phyloP scores from a whole-genome alignment of 805 yeast genomes.

The Starmerella riodocensis region DNA sequence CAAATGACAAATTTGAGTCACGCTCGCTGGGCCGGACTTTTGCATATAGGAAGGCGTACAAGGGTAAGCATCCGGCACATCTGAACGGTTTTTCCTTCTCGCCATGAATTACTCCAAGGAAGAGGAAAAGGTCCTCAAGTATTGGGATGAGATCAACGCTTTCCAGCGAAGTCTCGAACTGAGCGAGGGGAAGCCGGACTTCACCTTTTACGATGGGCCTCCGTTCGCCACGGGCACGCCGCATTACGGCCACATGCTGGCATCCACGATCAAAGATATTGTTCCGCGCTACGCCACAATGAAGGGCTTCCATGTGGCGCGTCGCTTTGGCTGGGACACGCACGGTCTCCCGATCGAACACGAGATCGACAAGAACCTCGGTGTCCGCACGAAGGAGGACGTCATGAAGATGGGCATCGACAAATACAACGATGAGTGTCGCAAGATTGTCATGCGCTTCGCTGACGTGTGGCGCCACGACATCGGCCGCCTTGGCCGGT shows the following conservation, averaged over 20 bases:
- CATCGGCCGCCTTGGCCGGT: constrained; percentile 89
- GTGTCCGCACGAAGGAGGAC: constrained; percentile 85
- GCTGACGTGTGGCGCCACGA: constrained; percentile 90
- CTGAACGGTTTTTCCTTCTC: no score
- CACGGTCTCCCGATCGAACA: constrained; percentile 98
- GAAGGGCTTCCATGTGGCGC: constrained; percentile 92
- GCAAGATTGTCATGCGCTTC: constrained; percentile 94
- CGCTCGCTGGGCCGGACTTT: no score
- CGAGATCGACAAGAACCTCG: constrained; percentile 94
- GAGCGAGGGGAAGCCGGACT: constrained; percentile 73
- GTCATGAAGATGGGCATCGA: constrained; percentile 89
- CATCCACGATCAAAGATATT: constrained; percentile 93
- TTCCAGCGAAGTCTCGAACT: constrained; percentile 74
- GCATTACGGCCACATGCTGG: constrained; percentile 93
- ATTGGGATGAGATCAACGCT: constrained; percentile 91
- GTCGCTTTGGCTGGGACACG: constrained; percentile 99
- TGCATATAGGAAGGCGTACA: no score
- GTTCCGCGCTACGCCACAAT: constrained; percentile 96
- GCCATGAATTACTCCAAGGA: constrained; percentile 65
- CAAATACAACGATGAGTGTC: constrained; percentile 87
- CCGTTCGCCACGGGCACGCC: constrained; percentile 99
- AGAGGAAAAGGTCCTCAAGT: constrained; percentile 66
- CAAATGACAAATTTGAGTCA: no score
- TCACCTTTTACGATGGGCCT: constrained; percentile 95
- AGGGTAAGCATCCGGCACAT: no score